Evolutionary conservation across 257 asterid genomes (phyloP), one percentile per base, ranked within the genome.

Genomic region (Fraxinus anomala): DNA sequence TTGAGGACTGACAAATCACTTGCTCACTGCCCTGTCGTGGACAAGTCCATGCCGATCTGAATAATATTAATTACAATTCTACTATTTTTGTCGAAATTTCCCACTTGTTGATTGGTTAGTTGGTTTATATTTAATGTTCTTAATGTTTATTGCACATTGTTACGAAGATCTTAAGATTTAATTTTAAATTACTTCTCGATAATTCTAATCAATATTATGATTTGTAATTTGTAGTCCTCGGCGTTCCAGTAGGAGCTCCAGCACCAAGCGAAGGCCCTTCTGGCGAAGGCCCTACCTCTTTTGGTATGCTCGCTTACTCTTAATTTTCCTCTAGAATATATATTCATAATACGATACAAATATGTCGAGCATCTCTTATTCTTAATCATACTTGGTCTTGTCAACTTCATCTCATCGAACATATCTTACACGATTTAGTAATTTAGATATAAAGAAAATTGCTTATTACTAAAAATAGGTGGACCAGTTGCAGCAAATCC

Each of bases 201-300:
- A 10, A 17, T 72, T 24, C 66, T 37, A 39, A 40, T 21, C 66
- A 76, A 59, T 68, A 31, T 70, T 51, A 71, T 17, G 33, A 40
- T 73, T 73, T 49, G 39, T 0, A 6, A 28, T 47, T 49, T 76
- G 82, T 86, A 90, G 96, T 77, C 17, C 31, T 83, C 51, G 96
- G 96, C n/a, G 73, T 86, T 47, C 93, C 96, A 0, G 82, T 89
- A 1, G 85, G 81, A 65, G 85, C 79, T 79, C 86, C 83, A 7
- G 16, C 84, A 23, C 87, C 92, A 66, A 85, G 84, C 26, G 84
- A 77, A 24, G 86, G 80, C 34, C 85, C 88, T 67, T 59, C 90
- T 16, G 39, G 85, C 26, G 83, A 77, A 23, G 86, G 80, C 34
- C 85, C 88, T 66, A 37, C 89, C 17, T 67, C 79, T 31, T 74